A percentile compares a stretch with the other conserved stretches of the same genome.
Evolutionary conservation across 2,329 filamentous ascomycete species (phyloP).

Genomic region (Claviceps digitariae): DNA sequence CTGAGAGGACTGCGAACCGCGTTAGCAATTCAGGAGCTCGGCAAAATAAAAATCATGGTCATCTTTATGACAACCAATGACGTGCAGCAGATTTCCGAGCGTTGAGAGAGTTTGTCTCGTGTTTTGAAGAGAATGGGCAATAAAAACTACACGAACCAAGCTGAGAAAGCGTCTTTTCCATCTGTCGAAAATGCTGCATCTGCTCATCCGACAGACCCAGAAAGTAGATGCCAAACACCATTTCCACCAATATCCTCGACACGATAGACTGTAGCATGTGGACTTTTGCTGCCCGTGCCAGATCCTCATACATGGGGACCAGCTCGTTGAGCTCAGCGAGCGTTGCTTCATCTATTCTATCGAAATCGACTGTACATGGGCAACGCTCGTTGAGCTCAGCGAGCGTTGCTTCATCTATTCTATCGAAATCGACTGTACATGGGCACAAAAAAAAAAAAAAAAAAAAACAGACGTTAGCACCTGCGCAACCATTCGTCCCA

Average conservation of each 20-base stretch:
- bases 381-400: constrained; percentile 31
- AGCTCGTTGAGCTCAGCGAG: constrained; percentile 30
- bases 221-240: constrained; percentile 49
- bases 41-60: no score
- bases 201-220: constrained; percentile 46
- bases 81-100: no score
- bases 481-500: no score
- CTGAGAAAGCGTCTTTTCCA: constrained; percentile 31
- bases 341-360: constrained; percentile 25
- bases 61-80: no score
- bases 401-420: constrained; percentile 25
- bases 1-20: constrained; percentile 21
- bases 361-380: constrained; percentile 41
- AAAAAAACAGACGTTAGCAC: background rate
- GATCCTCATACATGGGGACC: constrained; percentile 44
- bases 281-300: constrained; percentile 41
- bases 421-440: constrained; percentile 30
- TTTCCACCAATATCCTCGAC: constrained; percentile 44
- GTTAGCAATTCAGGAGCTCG: no score
- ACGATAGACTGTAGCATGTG: constrained; percentile 50
- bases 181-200: constrained; percentile 32
- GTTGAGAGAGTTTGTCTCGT: no score
- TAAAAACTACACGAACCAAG: constrained; percentile 20
- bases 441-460: background rate
- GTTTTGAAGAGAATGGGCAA: background rate